Evolutionary conservation across 257 asterid species (phyloP), one percentile per base, ranked within the genome.

Genomic region (Pogostemon cablin): DNA sequence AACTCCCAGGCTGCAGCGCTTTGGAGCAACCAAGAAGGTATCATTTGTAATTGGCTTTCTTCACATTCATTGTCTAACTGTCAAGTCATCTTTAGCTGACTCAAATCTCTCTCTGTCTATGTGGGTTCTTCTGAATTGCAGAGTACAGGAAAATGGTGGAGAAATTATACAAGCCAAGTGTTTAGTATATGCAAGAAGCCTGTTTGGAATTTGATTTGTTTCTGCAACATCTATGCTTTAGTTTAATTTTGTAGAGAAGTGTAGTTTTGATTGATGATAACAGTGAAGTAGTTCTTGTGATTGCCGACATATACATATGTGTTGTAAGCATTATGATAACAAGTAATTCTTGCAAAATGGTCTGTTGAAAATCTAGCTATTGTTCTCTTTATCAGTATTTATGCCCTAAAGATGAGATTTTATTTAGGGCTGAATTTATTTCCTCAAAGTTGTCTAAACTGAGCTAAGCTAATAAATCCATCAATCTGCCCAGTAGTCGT

Each of bases 1-100:
- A 93, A 93, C 84, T 75, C 88, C 3, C 93, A 86, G 78, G 96
- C 99, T 0, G 98, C 99, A 2, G 60, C 91, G 0, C 95, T 93
- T 38, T 93, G 99, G 99, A 73, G 75, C 75, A 86, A 91, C 80
- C 96, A 91, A 87, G 96, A 87, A 89, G 97, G 95, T 87, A 76
- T 38, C 32, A 1, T 25, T 25, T 25, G 32, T 25, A 15, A 15
- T 15, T 15, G 32, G 32, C 32, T 25, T 25, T 25, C 32, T 25
- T 25, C 32, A 25, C 32, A 25, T 25, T 1, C 32, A 25, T 25
- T 25, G 32, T 25, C 32, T 25, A 25, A 25, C 38, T 0, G 0
- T 7, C 3, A 3, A 60, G 15, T 15, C 50, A 35, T 34, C 15
- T 9, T 34, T 3, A 12, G 46, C 73, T 7, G 17, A 73, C 9